Evolutionary conservation across 805 yeast genomes (phyloP).

Genomic region (Martiniozyma abietophila): DNA sequence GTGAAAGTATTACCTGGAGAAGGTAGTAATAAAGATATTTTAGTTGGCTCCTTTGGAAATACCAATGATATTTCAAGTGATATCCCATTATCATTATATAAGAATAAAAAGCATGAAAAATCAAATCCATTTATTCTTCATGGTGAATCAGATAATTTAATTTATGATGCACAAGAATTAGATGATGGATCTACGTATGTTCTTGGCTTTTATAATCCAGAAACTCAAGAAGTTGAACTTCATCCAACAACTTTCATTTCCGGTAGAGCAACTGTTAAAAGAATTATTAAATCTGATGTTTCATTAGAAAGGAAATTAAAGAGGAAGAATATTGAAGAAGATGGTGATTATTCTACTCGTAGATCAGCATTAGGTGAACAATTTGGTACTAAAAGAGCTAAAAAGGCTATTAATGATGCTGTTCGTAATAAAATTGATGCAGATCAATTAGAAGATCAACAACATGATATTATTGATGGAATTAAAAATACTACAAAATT

Average conservation of each 20-base stretch:
- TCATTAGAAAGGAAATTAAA: conserved; percentile 9
- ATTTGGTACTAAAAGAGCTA: conserved; percentile 95
- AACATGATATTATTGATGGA: conserved; percentile 73
- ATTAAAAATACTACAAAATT: conserved; percentile 61
- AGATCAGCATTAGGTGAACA: conserved; percentile 88
- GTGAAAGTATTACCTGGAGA: too few relatives aligned
- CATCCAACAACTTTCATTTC: conserved; percentile 21
- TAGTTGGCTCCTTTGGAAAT: conserved; percentile 67
- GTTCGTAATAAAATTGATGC: conserved; percentile 84
- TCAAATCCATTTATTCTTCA: conserved; percentile 39
- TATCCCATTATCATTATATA: conserved; percentile 55
- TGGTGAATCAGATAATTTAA: conserved; percentile 69
- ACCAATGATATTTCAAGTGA: conserved; percentile 57
- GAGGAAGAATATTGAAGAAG: conserved; percentile 6
- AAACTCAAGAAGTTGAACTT: conserved; percentile 49
- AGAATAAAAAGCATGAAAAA: conserved; percentile 32
- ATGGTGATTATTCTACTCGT: conserved; percentile 28
- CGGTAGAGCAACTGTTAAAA: conserved; percentile 30
- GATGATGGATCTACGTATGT: conserved; percentile 46
- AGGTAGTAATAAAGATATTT: conserved; percentile 8
- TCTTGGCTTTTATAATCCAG: conserved; percentile 70
- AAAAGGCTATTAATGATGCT: conserved; percentile 72
- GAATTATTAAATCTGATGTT: conserved; percentile 9
- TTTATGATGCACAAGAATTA: conserved; percentile 53
- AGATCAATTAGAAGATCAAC: conserved; percentile 57